Conservation (phyloP, 257 asterid species). For the Plectranthus barbatus region DNA sequence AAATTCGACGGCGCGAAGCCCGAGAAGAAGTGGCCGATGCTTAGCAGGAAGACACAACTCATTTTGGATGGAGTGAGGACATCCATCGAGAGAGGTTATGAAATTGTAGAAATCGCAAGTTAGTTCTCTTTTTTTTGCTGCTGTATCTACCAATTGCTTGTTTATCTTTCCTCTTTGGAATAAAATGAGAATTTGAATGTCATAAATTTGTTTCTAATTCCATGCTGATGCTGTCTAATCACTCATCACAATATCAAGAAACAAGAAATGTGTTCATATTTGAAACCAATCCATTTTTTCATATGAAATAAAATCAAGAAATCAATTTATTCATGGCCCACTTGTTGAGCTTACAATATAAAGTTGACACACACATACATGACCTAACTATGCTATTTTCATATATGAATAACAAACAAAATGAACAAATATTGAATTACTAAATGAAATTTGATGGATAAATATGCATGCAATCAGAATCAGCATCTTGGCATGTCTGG, state of each 20-base stretch:
- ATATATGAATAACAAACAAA: no score
- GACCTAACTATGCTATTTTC: no score
- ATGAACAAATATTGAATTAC: no score
- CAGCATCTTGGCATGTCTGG: constrained; percentile 24
- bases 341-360: no score
- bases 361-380: no score
- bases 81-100: constrained; percentile 56
- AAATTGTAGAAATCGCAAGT: constrained; percentile 28
- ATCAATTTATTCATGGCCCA: no score
- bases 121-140: constrained; percentile 1
- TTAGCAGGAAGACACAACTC: constrained; percentile 66
- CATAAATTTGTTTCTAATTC: not conserved
- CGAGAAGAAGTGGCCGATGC: constrained; percentile 53
- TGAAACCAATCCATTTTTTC: constrained; percentile 1
- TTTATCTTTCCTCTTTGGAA: not conserved
- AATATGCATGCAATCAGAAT: no score
- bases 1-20: constrained; percentile 35
- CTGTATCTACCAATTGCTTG: not conserved
- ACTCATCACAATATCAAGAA: no score
- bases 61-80: constrained; percentile 64
- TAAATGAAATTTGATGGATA: no score
- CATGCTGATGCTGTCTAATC: not conserved
- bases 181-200: constrained; percentile 5
- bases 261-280: not conserved
- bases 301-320: no score